Base-by-base conservation (phyloP, 306 rosid species). In the Bauhinia variegata region DNA sequence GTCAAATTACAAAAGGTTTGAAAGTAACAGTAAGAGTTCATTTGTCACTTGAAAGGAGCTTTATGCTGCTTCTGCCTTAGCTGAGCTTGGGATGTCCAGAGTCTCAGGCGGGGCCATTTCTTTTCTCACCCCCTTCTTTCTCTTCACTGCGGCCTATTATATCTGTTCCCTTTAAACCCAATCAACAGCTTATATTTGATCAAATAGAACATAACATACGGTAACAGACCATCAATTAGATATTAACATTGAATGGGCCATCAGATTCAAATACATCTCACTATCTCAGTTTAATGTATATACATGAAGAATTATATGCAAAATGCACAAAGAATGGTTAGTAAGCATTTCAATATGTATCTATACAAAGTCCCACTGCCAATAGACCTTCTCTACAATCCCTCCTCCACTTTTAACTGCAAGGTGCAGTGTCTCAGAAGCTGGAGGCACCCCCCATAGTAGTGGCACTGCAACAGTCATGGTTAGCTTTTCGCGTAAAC, bases 391-490 rank as follows among this genome's bases (percentile, higher is more conserved):
- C 63, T 93, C 98, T 73, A 93, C 98, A 71, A 93, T 89, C 42
- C 98, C 98, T 70, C 98, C 98, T 5, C 98, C 98, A 68, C 98
- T 89, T 84, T 84, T 88, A 80, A 93, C 98, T 11, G 97, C 98
- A 4, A 89, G 92, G 78, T 86, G 98, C 60, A 93, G 98, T 4
- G 87, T 93, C 79, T 93, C 98, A 43, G 96, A 88, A 61, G 83
- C 98, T 19, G 98, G 98, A 76, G 98, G 98, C 65, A 89, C 96
- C 28, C 96, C 98, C 98, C 98, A 93, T 15, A 93, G 88, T 49
- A 93, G 83, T 37, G 98, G 98, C 59, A 93, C 98, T 7, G 98
- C 98, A 41, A 93, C 98, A 0, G 93, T 89, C 98, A 93, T 93
- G 67, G 91, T 89, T 76, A 93, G 84, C 80, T 89, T 93, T 74